Conservation (phyloP, 2,329 filamentous ascomycete species). For the Fusarium veterinarium region DNA sequence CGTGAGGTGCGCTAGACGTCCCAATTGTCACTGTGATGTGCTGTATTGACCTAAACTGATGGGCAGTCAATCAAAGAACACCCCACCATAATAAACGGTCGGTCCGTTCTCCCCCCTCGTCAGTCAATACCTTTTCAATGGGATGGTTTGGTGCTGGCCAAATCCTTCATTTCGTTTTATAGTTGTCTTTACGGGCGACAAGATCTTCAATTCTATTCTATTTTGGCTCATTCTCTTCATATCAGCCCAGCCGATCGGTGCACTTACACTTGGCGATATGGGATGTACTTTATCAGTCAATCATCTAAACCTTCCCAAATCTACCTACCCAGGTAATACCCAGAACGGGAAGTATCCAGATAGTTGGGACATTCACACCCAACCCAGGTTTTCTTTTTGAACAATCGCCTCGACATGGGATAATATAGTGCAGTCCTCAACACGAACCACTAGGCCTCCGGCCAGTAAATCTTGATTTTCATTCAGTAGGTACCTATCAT, state of each 20-base stretch:
- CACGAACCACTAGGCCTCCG: neutral
- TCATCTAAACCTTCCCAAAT: neutral
- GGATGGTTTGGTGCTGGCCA: constrained; percentile 2
- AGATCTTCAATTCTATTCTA: constrained; percentile 9
- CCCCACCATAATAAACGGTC: constrained; percentile 29
- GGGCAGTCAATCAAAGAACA: neutral
- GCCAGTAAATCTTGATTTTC: neutral
- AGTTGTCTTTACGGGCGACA: neutral
- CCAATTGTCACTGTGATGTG: constrained; percentile 16
- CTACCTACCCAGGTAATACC: neutral
- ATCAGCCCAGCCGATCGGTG: neutral
- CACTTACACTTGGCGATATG: neutral
- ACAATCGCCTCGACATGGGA: neutral
- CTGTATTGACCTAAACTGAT: constrained; percentile 11
- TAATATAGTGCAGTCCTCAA: neutral
- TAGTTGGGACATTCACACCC: neutral
- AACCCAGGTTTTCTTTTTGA: neutral
- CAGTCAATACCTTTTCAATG: neutral
- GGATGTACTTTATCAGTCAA: constrained; percentile 7
- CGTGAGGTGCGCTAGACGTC: constrained; percentile 23
- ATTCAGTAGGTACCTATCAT: neutral
- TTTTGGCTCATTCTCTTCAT: neutral
- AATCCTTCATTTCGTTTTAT: neutral
- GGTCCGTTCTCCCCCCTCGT: constrained; percentile 29
- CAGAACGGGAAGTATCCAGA: constrained; percentile 17